phyloP scores from a whole-genome alignment of 2,329 filamentous ascomycete species.

The Alternaria panax region DNA sequence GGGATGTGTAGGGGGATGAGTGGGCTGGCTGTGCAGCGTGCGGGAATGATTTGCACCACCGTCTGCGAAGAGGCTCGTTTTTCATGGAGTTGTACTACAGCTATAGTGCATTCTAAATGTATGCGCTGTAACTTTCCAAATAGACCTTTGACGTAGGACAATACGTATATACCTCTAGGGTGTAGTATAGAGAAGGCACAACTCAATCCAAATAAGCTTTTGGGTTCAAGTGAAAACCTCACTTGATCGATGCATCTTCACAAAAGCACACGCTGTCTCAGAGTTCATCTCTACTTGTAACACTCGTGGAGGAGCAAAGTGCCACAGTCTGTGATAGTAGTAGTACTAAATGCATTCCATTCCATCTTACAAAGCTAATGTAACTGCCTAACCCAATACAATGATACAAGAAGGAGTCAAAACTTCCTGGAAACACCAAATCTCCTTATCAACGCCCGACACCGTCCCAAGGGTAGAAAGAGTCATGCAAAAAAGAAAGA shows the following conservation, averaged over 20 bases:
- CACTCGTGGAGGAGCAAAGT: background rate
- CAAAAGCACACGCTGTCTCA: background rate
- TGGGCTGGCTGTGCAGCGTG: too few species aligned
- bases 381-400: constrained; percentile 25
- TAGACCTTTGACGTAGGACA: too few species aligned
- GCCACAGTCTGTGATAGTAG: background rate
- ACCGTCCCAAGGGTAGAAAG: constrained; percentile 24
- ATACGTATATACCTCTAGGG: too few species aligned
- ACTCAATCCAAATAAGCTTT: too few species aligned
- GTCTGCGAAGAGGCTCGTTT: too few species aligned
- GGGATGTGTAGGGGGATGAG: constrained; percentile 1
- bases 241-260: background rate
- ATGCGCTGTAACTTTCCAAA: too few species aligned
- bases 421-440: constrained; percentile 9
- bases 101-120: too few species aligned
- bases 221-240: too few species aligned
- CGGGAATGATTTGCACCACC: background rate
- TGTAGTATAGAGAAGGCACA: too few species aligned
- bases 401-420: constrained; percentile 9
- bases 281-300: background rate
- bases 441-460: constrained; percentile 27
- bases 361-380: constrained; percentile 10
- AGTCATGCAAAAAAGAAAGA: constrained; percentile 30
- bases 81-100: too few species aligned
- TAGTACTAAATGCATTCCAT: constrained; percentile 5